A percentile compares a stretch with the other conserved stretches of the same genome.
Evolutionary conservation across 2,329 filamentous ascomycete species (phyloP).

Genomic region (Xylaria sp.): DNA sequence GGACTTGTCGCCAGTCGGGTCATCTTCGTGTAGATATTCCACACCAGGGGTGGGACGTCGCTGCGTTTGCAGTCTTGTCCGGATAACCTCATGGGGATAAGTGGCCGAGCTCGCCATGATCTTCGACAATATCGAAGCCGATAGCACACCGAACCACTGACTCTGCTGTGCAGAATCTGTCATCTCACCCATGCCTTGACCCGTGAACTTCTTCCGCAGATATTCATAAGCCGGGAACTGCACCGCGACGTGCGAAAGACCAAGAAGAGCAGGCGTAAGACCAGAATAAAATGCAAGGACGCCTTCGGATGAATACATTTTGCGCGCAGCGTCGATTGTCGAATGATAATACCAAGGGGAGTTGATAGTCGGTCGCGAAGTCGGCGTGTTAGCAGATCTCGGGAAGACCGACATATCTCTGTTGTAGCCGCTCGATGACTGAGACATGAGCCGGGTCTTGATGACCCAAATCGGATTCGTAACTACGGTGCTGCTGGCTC

Average conservation of each 20-base stretch:
- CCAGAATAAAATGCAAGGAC: conserved; percentile 91
- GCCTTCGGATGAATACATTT: conserved; percentile 93
- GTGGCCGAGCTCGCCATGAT: conserved; percentile 90
- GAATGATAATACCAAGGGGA: conserved; percentile 88
- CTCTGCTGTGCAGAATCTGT: conserved; percentile 51
- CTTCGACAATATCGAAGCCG: conserved; percentile 89
- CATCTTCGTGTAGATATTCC: conserved; percentile 47
- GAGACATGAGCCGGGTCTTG: conserved; percentile 96
- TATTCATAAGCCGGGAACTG: conserved; percentile 96
- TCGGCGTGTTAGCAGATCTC: conserved; percentile 49
- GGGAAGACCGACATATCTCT: conserved; percentile 43
- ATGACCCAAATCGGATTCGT: conserved; percentile 99
- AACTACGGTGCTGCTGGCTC: conserved; percentile 84
- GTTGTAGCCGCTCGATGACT: conserved; percentile 51
- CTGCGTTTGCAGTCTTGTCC: conserved; percentile 90
- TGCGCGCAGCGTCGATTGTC: conserved; percentile 84
- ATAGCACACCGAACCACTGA: conserved; percentile 78
- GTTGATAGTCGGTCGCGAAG: conserved; percentile 50
- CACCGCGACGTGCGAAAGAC: conserved; percentile 90
- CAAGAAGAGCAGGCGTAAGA: conserved; percentile 83
- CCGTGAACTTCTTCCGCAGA: conserved; percentile 85
- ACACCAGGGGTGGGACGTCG: conserved; percentile 60
- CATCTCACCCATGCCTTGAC: conserved; percentile 75
- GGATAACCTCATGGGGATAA: conserved; percentile 94
- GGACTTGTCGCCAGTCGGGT: conserved; percentile 32